phyloP scores from a whole-genome alignment of 1,284 basidiomycete species.

The Phaffia rhodozyma region DNA sequence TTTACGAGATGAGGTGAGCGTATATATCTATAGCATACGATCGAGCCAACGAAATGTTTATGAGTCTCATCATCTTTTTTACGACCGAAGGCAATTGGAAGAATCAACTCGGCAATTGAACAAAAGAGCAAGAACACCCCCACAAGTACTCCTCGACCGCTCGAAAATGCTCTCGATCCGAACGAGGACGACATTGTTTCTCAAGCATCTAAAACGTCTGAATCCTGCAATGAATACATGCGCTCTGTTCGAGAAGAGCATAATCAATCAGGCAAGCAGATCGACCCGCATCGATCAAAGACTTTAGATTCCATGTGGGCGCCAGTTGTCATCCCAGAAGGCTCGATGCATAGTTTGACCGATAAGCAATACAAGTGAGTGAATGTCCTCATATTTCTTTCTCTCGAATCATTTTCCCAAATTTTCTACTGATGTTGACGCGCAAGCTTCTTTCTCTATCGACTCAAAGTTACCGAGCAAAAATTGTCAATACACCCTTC shows the following conservation, averaged over 20 bases:
- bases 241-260: too few species aligned
- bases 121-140: not conserved
- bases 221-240: not conserved
- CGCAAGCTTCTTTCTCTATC: too few species aligned
- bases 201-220: not conserved
- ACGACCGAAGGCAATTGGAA: slow-evolving; percentile 25
- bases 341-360: slow-evolving; percentile 11
- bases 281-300: not conserved
- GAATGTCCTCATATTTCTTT: not conserved
- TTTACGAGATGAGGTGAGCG: slow-evolving; percentile 40
- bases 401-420: not conserved
- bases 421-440: not conserved
- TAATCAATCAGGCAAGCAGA: too few species aligned
- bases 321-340: too few species aligned
- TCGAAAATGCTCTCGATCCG: not conserved
- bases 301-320: not conserved
- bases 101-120: slow-evolving; percentile 27
- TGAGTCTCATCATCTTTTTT: not conserved
- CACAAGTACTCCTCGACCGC: not conserved
- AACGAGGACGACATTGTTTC: not conserved
- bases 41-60: not conserved
- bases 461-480: not conserved
- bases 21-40: not conserved
- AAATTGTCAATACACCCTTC: not conserved
- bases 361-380: not conserved